phyloP scores from a whole-genome alignment of 208 protist genomes.

The Leishmania aethiopica region DNA sequence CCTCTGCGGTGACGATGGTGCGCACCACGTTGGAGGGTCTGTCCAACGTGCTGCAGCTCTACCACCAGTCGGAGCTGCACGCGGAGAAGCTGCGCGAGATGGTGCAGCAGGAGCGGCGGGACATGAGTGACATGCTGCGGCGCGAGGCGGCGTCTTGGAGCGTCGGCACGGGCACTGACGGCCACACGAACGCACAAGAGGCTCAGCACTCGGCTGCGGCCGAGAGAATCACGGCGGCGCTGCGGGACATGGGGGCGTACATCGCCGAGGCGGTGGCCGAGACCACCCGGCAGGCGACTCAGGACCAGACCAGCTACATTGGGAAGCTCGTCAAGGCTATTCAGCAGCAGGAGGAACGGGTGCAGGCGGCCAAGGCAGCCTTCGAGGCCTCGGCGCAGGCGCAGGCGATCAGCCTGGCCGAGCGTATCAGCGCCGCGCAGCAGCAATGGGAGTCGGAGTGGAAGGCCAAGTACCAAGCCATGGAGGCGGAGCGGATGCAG shows the following conservation, averaged over 20 bases:
- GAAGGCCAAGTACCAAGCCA: conserved; percentile 42
- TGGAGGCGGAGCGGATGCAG: conserved; percentile 52
- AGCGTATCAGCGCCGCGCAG: conserved; percentile 61
- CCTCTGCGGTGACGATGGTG: conserved; percentile 43
- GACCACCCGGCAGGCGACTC: conserved; percentile 31
- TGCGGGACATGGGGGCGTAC: conserved; percentile 50
- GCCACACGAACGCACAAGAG: conserved; percentile 5
- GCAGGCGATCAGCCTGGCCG: conserved; percentile 51
- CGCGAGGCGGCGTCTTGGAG: conserved; percentile 40
- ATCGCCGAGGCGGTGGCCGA: conserved; percentile 48
- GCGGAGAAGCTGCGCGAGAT: conserved; percentile 53
- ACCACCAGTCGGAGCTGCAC: conserved; percentile 45
- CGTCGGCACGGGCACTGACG: conserved; percentile 3
- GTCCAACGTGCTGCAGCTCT: conserved; percentile 38
- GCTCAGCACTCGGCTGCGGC: conserved; percentile 26
- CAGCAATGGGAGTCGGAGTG: conserved; percentile 65
- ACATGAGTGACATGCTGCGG: conserved; percentile 63
- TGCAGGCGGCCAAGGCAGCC: conserved; percentile 44
- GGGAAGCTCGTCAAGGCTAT: conserved; percentile 50
- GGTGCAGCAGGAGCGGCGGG: conserved; percentile 51
- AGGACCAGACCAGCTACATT: conserved; percentile 55
- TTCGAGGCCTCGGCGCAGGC: conserved; percentile 55
- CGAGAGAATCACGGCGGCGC: conserved; percentile 25
- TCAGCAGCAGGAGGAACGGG: conserved; percentile 60
- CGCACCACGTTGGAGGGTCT: conserved; percentile 48